Conservation (phyloP, 2,329 filamentous ascomycete genomes). For the Fusarium mexicanum region DNA sequence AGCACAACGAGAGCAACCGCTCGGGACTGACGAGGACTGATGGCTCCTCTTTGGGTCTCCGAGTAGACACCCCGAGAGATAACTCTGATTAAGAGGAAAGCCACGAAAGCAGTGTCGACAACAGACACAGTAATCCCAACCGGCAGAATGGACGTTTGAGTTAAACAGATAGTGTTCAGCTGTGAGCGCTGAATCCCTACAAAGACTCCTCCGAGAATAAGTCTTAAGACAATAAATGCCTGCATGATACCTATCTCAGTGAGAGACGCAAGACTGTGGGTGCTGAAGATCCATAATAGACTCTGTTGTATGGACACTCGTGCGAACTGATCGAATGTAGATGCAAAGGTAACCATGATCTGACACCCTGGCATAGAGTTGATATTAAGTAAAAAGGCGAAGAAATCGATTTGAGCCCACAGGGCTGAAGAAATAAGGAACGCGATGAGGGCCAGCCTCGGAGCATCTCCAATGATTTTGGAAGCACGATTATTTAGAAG, state of each 20-base stretch:
- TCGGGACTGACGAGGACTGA: constrained; percentile 49
- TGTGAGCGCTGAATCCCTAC: constrained; percentile 64
- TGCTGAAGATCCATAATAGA: constrained; percentile 61
- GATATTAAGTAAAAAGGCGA: constrained; percentile 58
- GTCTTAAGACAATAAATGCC: constrained; percentile 56
- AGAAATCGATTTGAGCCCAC: constrained; percentile 65
- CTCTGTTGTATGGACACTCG: constrained; percentile 64
- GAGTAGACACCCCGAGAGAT: constrained; percentile 50
- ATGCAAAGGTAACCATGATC: constrained; percentile 60
- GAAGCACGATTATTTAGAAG: constrained; percentile 59
- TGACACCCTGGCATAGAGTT: constrained; percentile 59
- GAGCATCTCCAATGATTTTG: constrained; percentile 63
- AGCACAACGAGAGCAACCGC: constrained; percentile 54
- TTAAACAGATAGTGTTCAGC: constrained; percentile 62
- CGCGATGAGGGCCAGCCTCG: constrained; percentile 70
- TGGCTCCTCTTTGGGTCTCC: constrained; percentile 44
- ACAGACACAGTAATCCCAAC: constrained; percentile 57
- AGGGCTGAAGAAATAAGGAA: constrained; percentile 62
- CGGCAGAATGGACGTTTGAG: constrained; percentile 55
- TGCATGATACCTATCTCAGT: constrained; percentile 56
- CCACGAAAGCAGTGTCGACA: constrained; percentile 57
- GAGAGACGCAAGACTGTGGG: constrained; percentile 48
- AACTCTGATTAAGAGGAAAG: constrained; percentile 53
- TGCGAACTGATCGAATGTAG: constrained; percentile 66
- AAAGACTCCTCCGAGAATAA: constrained; percentile 64